Evolutionary conservation across 2,329 filamentous ascomycete species (phyloP).

Genomic region (Verticillium alfalfae): DNA sequence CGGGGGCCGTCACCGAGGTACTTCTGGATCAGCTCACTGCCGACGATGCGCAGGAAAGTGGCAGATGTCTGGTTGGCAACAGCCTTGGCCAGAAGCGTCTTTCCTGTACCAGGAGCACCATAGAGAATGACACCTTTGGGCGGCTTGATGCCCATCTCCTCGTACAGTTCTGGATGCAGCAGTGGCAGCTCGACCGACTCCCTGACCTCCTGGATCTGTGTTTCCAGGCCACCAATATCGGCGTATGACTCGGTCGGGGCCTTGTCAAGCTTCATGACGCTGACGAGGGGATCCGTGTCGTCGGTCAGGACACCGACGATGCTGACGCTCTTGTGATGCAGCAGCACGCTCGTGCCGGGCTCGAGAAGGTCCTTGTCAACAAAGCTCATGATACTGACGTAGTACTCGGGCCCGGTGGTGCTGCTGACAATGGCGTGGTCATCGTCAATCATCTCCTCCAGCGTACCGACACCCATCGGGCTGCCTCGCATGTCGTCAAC

Average conservation of each 20-base stretch:
- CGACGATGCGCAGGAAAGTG: constrained; percentile 96
- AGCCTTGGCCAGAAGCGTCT: constrained; percentile 97
- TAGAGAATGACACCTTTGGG: constrained; percentile 99
- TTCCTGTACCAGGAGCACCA: constrained; percentile 90
- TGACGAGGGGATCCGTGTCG: constrained; percentile 90
- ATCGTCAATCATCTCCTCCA: constrained; percentile 98
- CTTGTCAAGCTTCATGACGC: constrained; percentile 99
- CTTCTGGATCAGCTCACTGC: constrained; percentile 98
- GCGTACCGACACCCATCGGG: constrained; percentile 95
- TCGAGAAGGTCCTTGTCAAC: constrained; percentile 98
- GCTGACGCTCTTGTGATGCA: constrained; percentile 97
- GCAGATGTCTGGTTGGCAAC: constrained; percentile 98
- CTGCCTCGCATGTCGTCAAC: constrained; percentile 98
- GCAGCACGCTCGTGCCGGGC: constrained; percentile 87
- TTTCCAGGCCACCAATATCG: constrained; percentile 93
- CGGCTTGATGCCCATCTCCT: constrained; percentile 99
- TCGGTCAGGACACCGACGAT: constrained; percentile 97
- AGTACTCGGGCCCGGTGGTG: constrained; percentile 96
- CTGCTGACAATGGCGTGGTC: constrained; percentile 98
- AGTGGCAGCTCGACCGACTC: constrained; percentile 95
- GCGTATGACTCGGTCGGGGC: constrained; percentile 97
- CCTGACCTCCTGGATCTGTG: constrained; percentile 94
- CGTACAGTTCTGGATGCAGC: constrained; percentile 93
- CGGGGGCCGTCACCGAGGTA: constrained; percentile 95
- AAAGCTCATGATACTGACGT: constrained; percentile 99